Evolutionary conservation across 768 basidiomycete genomes (phyloP), one percentile per base, ranked within the genome.

Genomic region (Naganishia vaughanmartiniae): DNA sequence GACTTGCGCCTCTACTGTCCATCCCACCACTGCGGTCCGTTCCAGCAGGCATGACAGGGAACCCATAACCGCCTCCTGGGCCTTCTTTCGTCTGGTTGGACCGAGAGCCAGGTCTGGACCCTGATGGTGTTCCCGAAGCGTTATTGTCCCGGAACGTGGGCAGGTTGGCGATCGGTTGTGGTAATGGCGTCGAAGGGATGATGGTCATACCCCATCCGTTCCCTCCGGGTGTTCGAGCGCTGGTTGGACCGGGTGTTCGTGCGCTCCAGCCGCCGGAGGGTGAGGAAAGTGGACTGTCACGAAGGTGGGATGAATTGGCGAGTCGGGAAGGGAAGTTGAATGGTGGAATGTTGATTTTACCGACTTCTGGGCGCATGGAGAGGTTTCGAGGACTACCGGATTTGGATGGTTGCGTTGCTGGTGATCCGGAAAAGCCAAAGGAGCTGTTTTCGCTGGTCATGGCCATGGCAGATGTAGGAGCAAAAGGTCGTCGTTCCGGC

Each of bases 161-260:
- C n/a, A 81, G 70, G 54, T 81, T 81, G 69, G 79, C 78, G 66
- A 81, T 81, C 0, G 79, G 80, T 31, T 73, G 77, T 19, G 80
- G 80, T 74, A 78, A 75, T 0, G 80, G 80, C 15, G 80, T 78
- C 15, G 76, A 76, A 17, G 74, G 74, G 24, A 81, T 75, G 42
- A 79, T 72, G 24, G 76, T 78, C 17, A 76, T 73, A 48, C 76
- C 69, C 68, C 60, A 63, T 24, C 60, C 60, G 36, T n/a, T 63
- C 26, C 60, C 60, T 39, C 60, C 60, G 4, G 60, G 60, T 45
- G 60, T 63, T 63, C 60, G 60, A 26, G 60, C 60, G 21, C 60
- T 63, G 10, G 2, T 11, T 1, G 42, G 60, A 26, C 1, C 60
- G 15, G 60, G 39, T n/a, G 60, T 63, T 63, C 60, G 60, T 42